Evolutionary conservation across 2,329 filamentous ascomycete genomes (phyloP).

Genomic region (Leptographium lundbergii): DNA sequence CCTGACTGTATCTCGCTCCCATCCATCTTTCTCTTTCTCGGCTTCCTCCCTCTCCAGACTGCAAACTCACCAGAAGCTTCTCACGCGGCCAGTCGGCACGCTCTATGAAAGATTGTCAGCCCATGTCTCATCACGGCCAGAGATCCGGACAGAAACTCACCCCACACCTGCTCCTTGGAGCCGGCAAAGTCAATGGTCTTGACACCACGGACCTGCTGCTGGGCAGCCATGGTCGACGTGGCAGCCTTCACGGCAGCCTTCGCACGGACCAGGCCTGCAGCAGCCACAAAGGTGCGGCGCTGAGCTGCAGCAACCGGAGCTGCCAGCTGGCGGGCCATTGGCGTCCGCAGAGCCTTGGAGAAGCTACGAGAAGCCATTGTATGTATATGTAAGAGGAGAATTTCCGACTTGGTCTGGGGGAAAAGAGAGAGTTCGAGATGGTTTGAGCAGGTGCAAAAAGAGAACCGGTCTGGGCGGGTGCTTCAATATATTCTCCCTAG

Average conservation of each 20-base stretch:
- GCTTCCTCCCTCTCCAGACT: no score
- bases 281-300: constrained; percentile 51
- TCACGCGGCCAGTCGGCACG: constrained; percentile 96
- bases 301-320: constrained; percentile 45
- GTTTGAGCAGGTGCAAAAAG: background rate
- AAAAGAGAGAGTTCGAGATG: background rate
- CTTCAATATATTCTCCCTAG: background rate
- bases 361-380: constrained; percentile 70
- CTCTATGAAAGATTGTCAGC: constrained; percentile 41
- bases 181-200: constrained; percentile 99
- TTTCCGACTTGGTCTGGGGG: background rate
- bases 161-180: constrained; percentile 86
- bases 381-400: constrained; percentile 15
- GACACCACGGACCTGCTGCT: constrained; percentile 66
- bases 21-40: no score
- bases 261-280: constrained; percentile 41
- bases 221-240: constrained; percentile 19
- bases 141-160: constrained; percentile 37
- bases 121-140: background rate
- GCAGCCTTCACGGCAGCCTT: constrained; percentile 35
- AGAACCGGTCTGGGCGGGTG: constrained; percentile 2
- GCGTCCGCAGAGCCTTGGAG: constrained; percentile 52
- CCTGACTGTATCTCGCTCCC: background rate
- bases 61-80: constrained; percentile 86
- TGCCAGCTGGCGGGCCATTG: constrained; percentile 50